phyloP scores from a whole-genome alignment of 2,329 filamentous ascomycete species.

The Immersiporthe knoxdaviesiana region DNA sequence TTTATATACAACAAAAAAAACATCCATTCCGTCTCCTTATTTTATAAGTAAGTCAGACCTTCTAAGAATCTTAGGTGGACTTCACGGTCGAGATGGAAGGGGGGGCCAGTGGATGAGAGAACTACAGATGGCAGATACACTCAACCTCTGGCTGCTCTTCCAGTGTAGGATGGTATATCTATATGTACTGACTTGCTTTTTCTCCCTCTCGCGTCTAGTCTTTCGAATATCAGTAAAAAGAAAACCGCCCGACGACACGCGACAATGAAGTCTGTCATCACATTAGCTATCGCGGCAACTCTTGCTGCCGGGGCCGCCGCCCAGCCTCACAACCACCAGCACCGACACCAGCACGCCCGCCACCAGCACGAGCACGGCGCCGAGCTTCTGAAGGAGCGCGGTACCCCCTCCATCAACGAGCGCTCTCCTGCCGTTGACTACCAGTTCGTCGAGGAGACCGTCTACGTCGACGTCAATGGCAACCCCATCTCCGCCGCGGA shows the following conservation, averaged over 20 bases:
- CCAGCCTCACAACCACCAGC: constrained; percentile 58
- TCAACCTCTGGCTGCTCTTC: not conserved
- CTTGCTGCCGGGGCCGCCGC: constrained; percentile 58
- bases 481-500: constrained; percentile 62
- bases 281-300: constrained; percentile 56
- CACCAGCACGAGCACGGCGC: constrained; percentile 53
- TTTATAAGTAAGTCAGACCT: not conserved
- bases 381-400: constrained; percentile 50
- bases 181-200: constrained; percentile 24
- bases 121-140: not conserved
- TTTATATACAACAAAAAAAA: not conserved
- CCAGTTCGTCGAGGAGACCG: constrained; percentile 64
- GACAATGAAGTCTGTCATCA: constrained; percentile 54
- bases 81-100: not conserved
- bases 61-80: too few species aligned
- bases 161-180: constrained; percentile 29
- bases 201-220: constrained; percentile 27
- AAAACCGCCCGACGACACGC: constrained; percentile 10
- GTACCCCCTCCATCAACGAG: constrained; percentile 40
- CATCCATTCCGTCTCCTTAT: not conserved
- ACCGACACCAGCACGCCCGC: constrained; percentile 61
- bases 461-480: constrained; percentile 71
- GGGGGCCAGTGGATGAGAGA: not conserved
- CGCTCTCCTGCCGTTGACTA: constrained; percentile 52
- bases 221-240: constrained; percentile 27